These are phyloP conservation scores for Cucumis cinereus DNA, from an alignment of 306 rosid genomes.

Conservation along the genomic window DNA sequence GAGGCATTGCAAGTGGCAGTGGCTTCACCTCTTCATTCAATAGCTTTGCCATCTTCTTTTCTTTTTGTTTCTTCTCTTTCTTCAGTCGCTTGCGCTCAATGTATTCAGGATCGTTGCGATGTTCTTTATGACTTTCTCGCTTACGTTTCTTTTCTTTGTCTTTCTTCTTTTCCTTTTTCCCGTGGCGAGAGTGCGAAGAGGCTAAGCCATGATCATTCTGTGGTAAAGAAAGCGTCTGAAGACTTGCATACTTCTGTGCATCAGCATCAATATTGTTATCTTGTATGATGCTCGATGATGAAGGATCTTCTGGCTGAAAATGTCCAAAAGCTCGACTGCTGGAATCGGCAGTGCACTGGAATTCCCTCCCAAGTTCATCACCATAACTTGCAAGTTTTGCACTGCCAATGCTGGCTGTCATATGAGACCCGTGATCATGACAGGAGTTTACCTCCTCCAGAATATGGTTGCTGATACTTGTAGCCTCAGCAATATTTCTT, in stretches of 20 bases:
- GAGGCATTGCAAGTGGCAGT: slow-evolving; percentile 9
- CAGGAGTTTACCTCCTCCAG: slow-evolving; percentile 78
- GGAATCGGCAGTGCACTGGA: slow-evolving; percentile 84
- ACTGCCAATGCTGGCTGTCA: slow-evolving; percentile 96
- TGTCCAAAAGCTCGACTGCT: slow-evolving; percentile 40
- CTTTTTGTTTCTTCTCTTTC: slow-evolving; percentile 68
- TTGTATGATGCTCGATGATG: slow-evolving; percentile 63
- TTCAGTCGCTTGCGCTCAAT: slow-evolving; percentile 66
- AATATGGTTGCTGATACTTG: slow-evolving; percentile 47
- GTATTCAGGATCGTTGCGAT: slow-evolving; percentile 54
- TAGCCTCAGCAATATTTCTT: slow-evolving; percentile 46
- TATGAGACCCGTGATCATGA: slow-evolving; percentile 58
- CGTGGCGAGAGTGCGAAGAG: slow-evolving; percentile 23
- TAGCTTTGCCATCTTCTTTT: slow-evolving; percentile 62
- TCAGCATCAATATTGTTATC: slow-evolving; percentile 59
- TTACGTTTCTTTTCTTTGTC: slow-evolving; percentile 69
- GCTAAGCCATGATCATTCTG: slow-evolving; percentile 28
- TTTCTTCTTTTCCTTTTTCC: slow-evolving; percentile 45
- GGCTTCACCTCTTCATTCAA: slow-evolving; percentile 18
- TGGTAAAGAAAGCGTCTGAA: slow-evolving; percentile 55
- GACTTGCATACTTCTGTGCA: slow-evolving; percentile 69
- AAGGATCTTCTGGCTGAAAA: slow-evolving; percentile 41
- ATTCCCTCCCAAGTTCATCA: slow-evolving; percentile 64
- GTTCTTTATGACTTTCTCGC: slow-evolving; percentile 52
- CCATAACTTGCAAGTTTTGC: slow-evolving; percentile 59